Evolutionary conservation across 331 rosid species (phyloP), one percentile per base, ranked within the genome.

Genomic region (Spiraea crenata): DNA sequence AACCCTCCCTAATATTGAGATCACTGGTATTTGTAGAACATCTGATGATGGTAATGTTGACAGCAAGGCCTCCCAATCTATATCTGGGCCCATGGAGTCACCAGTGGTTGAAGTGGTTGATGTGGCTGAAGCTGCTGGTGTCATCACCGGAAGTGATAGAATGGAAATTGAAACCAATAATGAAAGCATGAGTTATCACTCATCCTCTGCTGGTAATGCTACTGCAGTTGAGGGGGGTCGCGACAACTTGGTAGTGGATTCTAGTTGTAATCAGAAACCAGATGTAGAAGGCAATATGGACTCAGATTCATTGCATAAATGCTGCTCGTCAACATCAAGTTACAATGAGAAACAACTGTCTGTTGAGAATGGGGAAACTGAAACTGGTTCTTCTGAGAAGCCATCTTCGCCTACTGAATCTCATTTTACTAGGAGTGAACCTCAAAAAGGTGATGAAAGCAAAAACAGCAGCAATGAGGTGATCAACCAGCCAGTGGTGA

Each of bases 91-190:
- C 5, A 66, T 17, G 67, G 55, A 67, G 40, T 52, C 64, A 38
- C 74, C 19, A 45, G 38, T 47, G 51, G 67, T 65, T 69, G 83
- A 61, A 72, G 47, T 58, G 48, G 74, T 67, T 70, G 81, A 59
- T 67, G 48, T 51, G 55, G 71, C 57, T 68, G 75, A 77, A 74
- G 73, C 63, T 67, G 48, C 63, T 44, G 66, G 52, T 63, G 45
- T 46, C 70, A 64, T 67, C 35, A 42, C 49, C 64, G 81, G 57
- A 63, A 74, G 71, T 67, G 77, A 56, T 52, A 65, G 40, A 49
- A 77, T 52, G 47, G 78, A 71, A 50, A 57, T 76, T 70, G 68
- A 46, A 56, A 51, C 60, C 52, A 60, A 57, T 20, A 78, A 77
- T 19, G 69, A 15, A 44, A 74, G 74, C 75, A 63, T 65, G 45